Conservation (phyloP, 768 basidiomycete species). For the Kondoa malvinella region DNA sequence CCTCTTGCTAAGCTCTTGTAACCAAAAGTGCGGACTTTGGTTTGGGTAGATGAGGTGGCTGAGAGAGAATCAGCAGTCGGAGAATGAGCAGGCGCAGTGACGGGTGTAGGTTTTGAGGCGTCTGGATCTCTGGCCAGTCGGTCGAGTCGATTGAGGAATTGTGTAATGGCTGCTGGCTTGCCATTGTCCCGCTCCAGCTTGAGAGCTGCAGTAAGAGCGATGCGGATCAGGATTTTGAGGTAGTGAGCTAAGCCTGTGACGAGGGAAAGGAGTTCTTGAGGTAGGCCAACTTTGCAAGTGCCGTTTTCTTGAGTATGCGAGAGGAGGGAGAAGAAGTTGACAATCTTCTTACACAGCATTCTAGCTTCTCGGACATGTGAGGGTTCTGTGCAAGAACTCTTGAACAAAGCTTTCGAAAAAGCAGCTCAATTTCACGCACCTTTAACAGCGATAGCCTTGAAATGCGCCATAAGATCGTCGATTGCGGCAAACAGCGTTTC, state of each 20-base stretch:
- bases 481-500: conserved; percentile 94
- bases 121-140: conserved; percentile 49
- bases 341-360: conserved; percentile 95
- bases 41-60: too few relatives aligned
- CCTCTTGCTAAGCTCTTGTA: conserved; percentile 27
- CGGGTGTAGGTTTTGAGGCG: conserved; percentile 28
- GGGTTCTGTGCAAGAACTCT: conserved; percentile 38
- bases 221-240: conserved; percentile 96
- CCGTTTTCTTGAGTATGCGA: conserved; percentile 91
- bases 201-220: conserved; percentile 84
- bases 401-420: background rate
- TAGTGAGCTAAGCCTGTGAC: conserved; percentile 99
- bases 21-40: conserved; percentile 24
- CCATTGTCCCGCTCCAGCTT: conserved; percentile 84
- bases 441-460: conserved; percentile 58
- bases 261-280: conserved; percentile 84
- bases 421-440: conserved; percentile 40
- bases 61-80: background rate
- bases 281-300: conserved; percentile 81
- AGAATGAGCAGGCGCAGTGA: conserved; percentile 14
- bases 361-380: conserved; percentile 95
- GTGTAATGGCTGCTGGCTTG: conserved; percentile 63
- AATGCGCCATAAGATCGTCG: conserved; percentile 85
- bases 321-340: conserved; percentile 88
- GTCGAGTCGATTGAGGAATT: conserved; percentile 83